phyloP scores from a whole-genome alignment of 106 monocot genomes.

The Iris macrosiphon region DNA sequence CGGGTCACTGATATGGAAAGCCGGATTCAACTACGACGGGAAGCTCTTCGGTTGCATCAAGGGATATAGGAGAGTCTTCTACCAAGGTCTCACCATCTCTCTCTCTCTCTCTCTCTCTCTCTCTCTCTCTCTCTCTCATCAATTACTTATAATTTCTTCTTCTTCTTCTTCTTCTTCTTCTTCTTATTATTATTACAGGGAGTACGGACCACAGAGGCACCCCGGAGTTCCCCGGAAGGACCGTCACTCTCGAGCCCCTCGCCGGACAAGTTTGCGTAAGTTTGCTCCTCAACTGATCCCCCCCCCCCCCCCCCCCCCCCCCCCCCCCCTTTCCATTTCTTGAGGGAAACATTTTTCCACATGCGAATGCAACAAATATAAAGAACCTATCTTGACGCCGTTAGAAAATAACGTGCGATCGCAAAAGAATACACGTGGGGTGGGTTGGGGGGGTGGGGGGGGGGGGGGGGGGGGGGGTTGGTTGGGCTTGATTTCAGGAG shows the following conservation, averaged over 20 bases:
- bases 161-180: background rate
- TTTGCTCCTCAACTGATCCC: too few relatives aligned
- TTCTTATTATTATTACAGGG: conserved; percentile 25
- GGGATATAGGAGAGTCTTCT: conserved; percentile 87
- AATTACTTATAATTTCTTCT: background rate
- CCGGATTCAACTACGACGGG: conserved; percentile 83
- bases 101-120: background rate
- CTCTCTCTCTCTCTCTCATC: background rate
- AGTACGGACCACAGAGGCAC: conserved; percentile 98
- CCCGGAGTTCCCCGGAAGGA: conserved; percentile 78
- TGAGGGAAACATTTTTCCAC: too few relatives aligned
- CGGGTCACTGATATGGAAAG: conserved; percentile 93
- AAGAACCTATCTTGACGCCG: too few relatives aligned
- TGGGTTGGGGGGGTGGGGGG: too few relatives aligned
- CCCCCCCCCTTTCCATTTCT: too few relatives aligned
- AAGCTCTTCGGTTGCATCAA: conserved; percentile 73
- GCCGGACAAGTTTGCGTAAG: conserved; percentile 67
- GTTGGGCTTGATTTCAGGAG: too few relatives aligned
- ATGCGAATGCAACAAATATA: too few relatives aligned
- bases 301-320: background rate
- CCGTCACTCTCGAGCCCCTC: conserved; percentile 66
- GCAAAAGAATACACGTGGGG: too few relatives aligned
- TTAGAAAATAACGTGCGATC: too few relatives aligned
- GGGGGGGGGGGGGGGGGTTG: too few relatives aligned
- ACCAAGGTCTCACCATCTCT: conserved; percentile 37